Conservation (phyloP, 1,284 basidiomycete genomes). For the Singerocomus inundabilis region DNA sequence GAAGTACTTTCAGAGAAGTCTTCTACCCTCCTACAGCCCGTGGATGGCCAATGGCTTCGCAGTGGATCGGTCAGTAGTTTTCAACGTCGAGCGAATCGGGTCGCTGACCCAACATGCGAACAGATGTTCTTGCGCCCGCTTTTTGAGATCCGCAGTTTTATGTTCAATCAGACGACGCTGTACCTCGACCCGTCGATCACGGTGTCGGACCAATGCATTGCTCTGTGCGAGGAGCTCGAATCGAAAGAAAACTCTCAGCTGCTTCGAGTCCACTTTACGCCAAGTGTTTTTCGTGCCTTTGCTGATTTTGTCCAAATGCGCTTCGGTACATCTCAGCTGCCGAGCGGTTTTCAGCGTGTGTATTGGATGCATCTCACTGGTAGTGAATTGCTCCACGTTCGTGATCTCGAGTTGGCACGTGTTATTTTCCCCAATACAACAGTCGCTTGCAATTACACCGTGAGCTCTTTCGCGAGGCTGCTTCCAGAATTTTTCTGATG, state of each 20-base stretch:
- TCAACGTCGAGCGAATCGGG: not conserved
- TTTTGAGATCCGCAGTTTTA: constrained; percentile 30
- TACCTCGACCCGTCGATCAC: constrained; percentile 26
- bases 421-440: constrained; percentile 23
- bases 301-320: constrained; percentile 25
- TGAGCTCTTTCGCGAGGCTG: constrained; percentile 3
- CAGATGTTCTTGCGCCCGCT: constrained; percentile 30
- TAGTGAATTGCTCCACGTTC: constrained; percentile 25
- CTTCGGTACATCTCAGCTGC: constrained; percentile 10
- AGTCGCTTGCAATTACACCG: constrained; percentile 30
- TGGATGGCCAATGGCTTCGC: constrained; percentile 31
- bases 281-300: constrained; percentile 27
- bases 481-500: not conserved
- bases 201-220: constrained; percentile 25
- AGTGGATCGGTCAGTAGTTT: constrained; percentile 23
- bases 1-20: constrained; percentile 26
- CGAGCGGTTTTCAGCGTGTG: constrained; percentile 23
- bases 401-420: constrained; percentile 24
- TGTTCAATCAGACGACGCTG: constrained; percentile 31
- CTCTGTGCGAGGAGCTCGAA: constrained; percentile 26
- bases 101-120: not conserved
- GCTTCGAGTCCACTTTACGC: constrained; percentile 28
- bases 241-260: constrained; percentile 20
- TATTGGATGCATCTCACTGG: constrained; percentile 33
- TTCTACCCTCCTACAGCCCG: constrained; percentile 21